Percentiles rank a stretch among this genome's conserved stretches.
Evolutionary conservation across 345 rosid species (phyloP).

Genomic region (Salix viminalis): DNA sequence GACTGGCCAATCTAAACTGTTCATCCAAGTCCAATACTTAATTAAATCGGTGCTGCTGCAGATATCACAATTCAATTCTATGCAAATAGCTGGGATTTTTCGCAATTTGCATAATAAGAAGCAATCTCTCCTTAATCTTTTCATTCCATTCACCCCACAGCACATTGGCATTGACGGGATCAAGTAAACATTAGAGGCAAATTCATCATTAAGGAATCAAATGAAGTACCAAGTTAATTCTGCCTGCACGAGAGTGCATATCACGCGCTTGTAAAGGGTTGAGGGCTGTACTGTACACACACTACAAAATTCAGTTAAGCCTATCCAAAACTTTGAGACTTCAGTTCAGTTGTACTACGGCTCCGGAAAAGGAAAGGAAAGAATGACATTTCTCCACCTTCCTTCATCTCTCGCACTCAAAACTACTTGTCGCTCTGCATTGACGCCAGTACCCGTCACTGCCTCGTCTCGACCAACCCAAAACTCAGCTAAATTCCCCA

Average conservation of each 20-base stretch:
- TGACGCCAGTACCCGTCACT: conserved; percentile 7
- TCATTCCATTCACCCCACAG: too few relatives aligned
- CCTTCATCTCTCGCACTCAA: conserved; percentile 19
- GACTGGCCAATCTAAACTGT: too few relatives aligned
- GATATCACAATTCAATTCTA: too few relatives aligned
- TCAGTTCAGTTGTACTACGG: neutral
- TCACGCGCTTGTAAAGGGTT: neutral
- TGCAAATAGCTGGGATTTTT: too few relatives aligned
- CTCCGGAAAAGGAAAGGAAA: conserved; percentile 9
- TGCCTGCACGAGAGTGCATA: neutral
- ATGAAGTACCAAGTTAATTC: too few relatives aligned
- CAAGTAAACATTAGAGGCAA: too few relatives aligned
- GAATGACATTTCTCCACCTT: conserved; percentile 33
- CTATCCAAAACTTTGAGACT: neutral
- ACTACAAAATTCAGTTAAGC: neutral
- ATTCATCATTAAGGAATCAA: too few relatives aligned
- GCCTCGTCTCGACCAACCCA: conserved; percentile 21
- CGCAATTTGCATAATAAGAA: too few relatives aligned
- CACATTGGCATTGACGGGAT: too few relatives aligned
- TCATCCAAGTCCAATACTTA: too few relatives aligned
- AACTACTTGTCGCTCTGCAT: conserved; percentile 6
- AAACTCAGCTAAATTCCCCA: conserved; percentile 16
- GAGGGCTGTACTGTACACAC: neutral
- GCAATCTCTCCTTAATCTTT: too few relatives aligned
- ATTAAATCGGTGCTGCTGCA: too few relatives aligned